Percentiles rank a stretch among this genome's conserved stretches.
Evolutionary conservation across 176 grass and related monocot genomes (phyloP).

Genomic region (Musa acuminata): DNA sequence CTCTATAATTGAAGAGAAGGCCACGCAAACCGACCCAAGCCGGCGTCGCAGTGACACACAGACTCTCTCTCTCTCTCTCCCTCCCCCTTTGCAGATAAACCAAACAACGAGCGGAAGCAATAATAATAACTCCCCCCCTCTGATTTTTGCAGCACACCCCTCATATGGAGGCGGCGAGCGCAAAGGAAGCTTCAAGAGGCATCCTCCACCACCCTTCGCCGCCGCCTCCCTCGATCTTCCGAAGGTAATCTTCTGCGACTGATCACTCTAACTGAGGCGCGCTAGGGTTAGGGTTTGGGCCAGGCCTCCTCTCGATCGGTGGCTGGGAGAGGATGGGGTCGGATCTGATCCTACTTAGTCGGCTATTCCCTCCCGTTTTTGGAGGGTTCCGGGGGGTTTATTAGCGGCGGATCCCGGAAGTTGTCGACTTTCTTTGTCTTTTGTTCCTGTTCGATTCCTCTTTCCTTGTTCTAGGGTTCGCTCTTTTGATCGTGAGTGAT

Average conservation of each 20-base stretch:
- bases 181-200: not conserved
- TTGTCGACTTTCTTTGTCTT: not conserved
- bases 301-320: not conserved
- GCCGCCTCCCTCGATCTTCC: not conserved
- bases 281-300: not conserved
- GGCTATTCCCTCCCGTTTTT: constrained; percentile 11
- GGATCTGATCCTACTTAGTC: not conserved
- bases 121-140: not conserved
- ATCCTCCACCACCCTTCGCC: not conserved
- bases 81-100: not conserved
- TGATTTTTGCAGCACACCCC: not conserved
- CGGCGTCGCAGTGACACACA: no score
- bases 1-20: not conserved
- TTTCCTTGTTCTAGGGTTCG: not conserved
- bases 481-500: not conserved
- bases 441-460: not conserved
- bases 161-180: not conserved
- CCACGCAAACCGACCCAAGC: not conserved
- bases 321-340: not conserved
- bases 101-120: not conserved
- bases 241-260: not conserved
- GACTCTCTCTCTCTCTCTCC: no score
- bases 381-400: constrained; percentile 8
- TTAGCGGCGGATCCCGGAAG: not conserved
- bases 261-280: not conserved